These are phyloP conservation scores for Neurospora terricola DNA, from an alignment of 495 filamentous ascomycete species.

Conservation along the genomic window DNA sequence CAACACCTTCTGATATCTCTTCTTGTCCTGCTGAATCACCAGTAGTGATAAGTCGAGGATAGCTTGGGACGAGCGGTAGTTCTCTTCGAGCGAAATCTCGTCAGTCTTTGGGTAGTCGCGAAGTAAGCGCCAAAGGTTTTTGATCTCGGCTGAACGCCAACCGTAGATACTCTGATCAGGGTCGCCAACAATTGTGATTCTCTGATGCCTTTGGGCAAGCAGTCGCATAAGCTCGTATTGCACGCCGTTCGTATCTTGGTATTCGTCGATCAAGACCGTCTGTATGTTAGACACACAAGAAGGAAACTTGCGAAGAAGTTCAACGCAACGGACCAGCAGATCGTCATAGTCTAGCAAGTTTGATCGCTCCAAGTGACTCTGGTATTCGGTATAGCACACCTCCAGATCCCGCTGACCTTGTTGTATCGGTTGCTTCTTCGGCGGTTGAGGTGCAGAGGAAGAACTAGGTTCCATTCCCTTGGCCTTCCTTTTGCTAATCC, in stretches of 20 bases:
- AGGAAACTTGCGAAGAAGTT: constrained; percentile 67
- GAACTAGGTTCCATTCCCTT: constrained; percentile 41
- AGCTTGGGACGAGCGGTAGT: constrained; percentile 88
- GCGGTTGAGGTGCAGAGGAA: constrained; percentile 4
- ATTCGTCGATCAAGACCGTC: constrained; percentile 92
- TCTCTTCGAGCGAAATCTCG: constrained; percentile 82
- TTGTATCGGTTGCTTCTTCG: constrained; percentile 29
- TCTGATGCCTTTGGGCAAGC: constrained; percentile 59
- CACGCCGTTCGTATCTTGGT: constrained; percentile 92
- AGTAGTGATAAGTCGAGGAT: constrained; percentile 74
- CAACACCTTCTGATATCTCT: constrained; percentile 67
- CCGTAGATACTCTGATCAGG: constrained; percentile 98
- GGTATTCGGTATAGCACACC: constrained; percentile 68
- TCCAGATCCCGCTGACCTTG: constrained; percentile 48
- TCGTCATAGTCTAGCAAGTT: constrained; percentile 96
- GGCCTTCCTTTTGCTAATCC: constrained; percentile 84
- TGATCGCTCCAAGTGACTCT: constrained; percentile 58
- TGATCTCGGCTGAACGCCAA: constrained; percentile 92
- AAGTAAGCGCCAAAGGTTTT: constrained; percentile 75
- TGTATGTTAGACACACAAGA: constrained; percentile 87
- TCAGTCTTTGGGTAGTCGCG: constrained; percentile 65
- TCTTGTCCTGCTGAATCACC: constrained; percentile 86
- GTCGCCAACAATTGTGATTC: constrained; percentile 92
- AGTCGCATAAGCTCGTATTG: constrained; percentile 94
- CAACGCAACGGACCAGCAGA: constrained; percentile 71